A percentile compares a stretch with the other conserved stretches of the same genome.
Evolutionary conservation across 176 grass and related monocot genomes (phyloP).

Genomic region (Avena insularis): DNA sequence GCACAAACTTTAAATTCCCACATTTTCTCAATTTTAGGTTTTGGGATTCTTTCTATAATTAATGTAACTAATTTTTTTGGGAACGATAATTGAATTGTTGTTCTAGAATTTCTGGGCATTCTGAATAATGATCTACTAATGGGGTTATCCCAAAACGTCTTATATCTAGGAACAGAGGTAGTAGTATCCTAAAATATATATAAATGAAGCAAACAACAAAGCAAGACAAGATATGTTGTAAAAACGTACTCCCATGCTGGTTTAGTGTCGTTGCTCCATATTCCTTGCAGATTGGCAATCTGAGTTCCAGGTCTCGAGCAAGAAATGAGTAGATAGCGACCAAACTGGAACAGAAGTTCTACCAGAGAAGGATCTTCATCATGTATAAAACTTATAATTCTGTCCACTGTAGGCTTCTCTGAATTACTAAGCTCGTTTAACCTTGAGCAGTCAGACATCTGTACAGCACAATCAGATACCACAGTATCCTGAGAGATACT

Average conservation of each 20-base stretch:
- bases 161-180: no score
- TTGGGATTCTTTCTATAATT: neutral
- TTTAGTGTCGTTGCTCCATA: constrained; percentile 75
- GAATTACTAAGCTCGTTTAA: constrained; percentile 19
- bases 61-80: neutral
- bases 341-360: constrained; percentile 91
- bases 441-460: constrained; percentile 10
- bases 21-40: neutral
- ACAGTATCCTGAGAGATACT: constrained; percentile 33
- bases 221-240: constrained; percentile 36
- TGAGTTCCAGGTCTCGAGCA: constrained; percentile 88
- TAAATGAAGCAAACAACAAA: neutral
- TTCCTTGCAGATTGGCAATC: constrained; percentile 88
- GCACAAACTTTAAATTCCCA: neutral
- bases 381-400: constrained; percentile 74
- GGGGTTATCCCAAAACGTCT: neutral
- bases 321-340: constrained; percentile 90
- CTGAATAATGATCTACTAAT: constrained; percentile 15
- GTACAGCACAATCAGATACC: constrained; percentile 22
- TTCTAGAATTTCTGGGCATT: constrained; percentile 2
- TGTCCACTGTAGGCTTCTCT: constrained; percentile 66
- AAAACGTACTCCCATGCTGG: constrained; percentile 83
- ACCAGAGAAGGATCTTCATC: constrained; percentile 89
- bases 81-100: neutral
- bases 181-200: constrained; percentile 24